Conservation (phyloP, 1,284 basidiomycete species). For the Pyrrhoderma lamaoense region DNA sequence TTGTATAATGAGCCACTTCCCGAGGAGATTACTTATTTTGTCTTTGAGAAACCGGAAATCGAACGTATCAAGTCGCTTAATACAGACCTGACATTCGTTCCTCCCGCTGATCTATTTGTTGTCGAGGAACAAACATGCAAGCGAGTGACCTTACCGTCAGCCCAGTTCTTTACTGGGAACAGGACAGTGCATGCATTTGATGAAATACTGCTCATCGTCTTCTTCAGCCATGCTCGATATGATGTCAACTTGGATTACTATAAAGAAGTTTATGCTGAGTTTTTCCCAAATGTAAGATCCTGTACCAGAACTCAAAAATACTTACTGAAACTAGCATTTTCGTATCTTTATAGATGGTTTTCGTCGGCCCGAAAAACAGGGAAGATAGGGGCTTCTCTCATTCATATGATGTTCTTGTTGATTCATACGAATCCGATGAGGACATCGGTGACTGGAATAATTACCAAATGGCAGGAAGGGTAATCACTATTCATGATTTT, state of each 20-base stretch:
- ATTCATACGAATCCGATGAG: slow-evolving; percentile 38
- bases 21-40: background rate
- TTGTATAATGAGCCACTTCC: too few relatives aligned
- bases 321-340: background rate
- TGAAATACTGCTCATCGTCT: slow-evolving; percentile 39
- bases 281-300: slow-evolving; percentile 41
- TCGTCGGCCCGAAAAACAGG: slow-evolving; percentile 40
- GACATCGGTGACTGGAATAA: slow-evolving; percentile 31
- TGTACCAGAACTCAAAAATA: background rate
- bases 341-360: slow-evolving; percentile 33
- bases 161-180: slow-evolving; percentile 10
- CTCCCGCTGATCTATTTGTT: slow-evolving; percentile 2
- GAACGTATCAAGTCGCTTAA: slow-evolving; percentile 1
- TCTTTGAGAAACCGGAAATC: background rate
- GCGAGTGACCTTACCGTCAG: slow-evolving; percentile 23
- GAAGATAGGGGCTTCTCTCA: slow-evolving; percentile 42
- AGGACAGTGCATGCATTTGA: slow-evolving; percentile 33
- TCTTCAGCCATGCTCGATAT: slow-evolving; percentile 45
- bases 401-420: slow-evolving; percentile 43
- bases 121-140: slow-evolving; percentile 18
- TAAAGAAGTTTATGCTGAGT: slow-evolving; percentile 38
- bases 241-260: slow-evolving; percentile 40
- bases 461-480: slow-evolving; percentile 41
- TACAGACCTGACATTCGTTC: slow-evolving; percentile 10
- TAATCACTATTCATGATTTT: slow-evolving; percentile 21